phyloP scores from a whole-genome alignment of 2,329 filamentous ascomycete species.

The Lasiodiplodia sp. region DNA sequence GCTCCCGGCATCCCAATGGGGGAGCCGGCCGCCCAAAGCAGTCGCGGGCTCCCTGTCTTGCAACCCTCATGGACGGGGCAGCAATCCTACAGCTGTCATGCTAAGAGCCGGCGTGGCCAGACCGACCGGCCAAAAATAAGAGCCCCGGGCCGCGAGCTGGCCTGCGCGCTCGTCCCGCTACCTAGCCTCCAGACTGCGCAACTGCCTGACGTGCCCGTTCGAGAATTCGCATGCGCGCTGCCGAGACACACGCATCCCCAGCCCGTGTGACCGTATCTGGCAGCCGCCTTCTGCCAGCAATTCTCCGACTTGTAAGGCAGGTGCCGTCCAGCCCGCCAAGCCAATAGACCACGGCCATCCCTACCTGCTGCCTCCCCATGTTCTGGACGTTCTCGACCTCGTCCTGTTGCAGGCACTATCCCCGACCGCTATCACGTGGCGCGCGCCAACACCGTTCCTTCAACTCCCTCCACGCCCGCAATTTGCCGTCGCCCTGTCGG shows the following conservation, averaged over 20 bases:
- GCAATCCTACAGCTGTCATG: not conserved
- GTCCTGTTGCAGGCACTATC: conserved; percentile 3
- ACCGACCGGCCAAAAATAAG: conserved; percentile 14
- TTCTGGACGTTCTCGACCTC: not conserved
- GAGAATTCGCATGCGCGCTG: conserved; percentile 6
- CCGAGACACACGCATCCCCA: conserved; percentile 13
- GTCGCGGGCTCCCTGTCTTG: not conserved
- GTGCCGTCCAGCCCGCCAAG: conserved; percentile 20
- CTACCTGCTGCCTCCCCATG: conserved; percentile 14
- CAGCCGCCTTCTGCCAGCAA: conserved; percentile 3
- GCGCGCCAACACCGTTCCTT: not conserved
- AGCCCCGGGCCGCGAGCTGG: conserved; percentile 7
- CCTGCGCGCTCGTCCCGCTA: conserved; percentile 15
- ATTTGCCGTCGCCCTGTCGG: not conserved
- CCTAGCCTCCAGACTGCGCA: conserved; percentile 9
- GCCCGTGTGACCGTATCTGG: not conserved
- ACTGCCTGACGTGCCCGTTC: not conserved
- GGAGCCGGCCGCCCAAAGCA: conserved; percentile 1
- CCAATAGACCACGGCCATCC: conserved; percentile 19
- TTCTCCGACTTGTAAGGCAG: conserved; percentile 10
- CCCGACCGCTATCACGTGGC: conserved; percentile 9
- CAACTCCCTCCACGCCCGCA: not conserved
- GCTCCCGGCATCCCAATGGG: not conserved
- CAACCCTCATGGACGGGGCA: not conserved
- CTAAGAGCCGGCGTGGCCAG: conserved; percentile 12